phyloP scores from a whole-genome alignment of 192 early-diverging fungal species.

The Rhizophagus prolifer region DNA sequence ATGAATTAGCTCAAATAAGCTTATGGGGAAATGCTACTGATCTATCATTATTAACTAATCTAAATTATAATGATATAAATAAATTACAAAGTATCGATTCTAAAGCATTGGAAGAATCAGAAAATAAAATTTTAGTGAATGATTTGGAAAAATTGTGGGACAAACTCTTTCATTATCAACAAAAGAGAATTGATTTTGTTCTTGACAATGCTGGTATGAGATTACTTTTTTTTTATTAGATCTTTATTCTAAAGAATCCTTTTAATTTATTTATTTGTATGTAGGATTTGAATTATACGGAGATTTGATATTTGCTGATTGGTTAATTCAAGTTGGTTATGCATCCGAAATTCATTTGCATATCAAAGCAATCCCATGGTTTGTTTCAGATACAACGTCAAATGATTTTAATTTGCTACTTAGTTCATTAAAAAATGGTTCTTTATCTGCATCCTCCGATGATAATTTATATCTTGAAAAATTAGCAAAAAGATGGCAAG shows the following conservation, averaged over 20 bases:
- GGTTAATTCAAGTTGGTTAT: slow-evolving; percentile 65
- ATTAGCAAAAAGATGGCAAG: slow-evolving; percentile 65
- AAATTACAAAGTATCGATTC: slow-evolving; percentile 57
- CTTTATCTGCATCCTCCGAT: slow-evolving; percentile 30
- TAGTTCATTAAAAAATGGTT: slow-evolving; percentile 30
- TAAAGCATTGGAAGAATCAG: slow-evolving; percentile 45
- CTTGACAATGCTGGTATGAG: slow-evolving; percentile 82
- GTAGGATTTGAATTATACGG: slow-evolving; percentile 87
- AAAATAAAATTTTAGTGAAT: slow-evolving; percentile 70
- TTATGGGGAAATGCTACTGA: slow-evolving; percentile 94
- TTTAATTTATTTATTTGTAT: background rate
- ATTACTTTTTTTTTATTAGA: background rate
- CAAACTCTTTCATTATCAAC: slow-evolving; percentile 48
- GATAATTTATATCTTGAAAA: slow-evolving; percentile 48
- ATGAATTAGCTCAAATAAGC: slow-evolving; percentile 70
- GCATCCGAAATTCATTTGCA: slow-evolving; percentile 77
- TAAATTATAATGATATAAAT: slow-evolving; percentile 64
- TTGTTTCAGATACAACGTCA: slow-evolving; percentile 90
- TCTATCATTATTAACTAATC: slow-evolving; percentile 73
- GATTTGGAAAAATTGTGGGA: slow-evolving; percentile 64
- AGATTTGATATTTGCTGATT: slow-evolving; percentile 87
- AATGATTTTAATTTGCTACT: slow-evolving; percentile 78
- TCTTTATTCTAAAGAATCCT: background rate
- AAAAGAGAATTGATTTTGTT: slow-evolving; percentile 76
- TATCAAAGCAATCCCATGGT: slow-evolving; percentile 91